These are phyloP conservation scores for Zymoseptoria pseudotritici DNA, from an alignment of 2,329 filamentous ascomycete genomes.

Conservation along the genomic window DNA sequence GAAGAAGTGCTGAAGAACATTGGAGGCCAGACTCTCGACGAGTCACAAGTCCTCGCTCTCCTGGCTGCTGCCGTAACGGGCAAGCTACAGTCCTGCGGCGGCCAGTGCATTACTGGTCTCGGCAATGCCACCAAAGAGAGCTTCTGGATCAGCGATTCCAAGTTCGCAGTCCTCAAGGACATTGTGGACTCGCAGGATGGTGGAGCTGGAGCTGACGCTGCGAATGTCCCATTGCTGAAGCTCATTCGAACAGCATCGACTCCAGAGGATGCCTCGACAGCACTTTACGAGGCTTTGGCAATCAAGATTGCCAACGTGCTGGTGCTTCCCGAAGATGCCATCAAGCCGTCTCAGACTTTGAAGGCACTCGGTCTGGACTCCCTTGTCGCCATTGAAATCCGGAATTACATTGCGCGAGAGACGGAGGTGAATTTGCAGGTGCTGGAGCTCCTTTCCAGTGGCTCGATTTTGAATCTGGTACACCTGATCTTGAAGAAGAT, in stretches of 20 bases:
- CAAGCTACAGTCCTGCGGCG: neutral
- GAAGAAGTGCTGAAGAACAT: conserved; percentile 1
- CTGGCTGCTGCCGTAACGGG: neutral
- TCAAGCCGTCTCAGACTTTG: neutral
- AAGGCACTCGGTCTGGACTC: conserved; percentile 1
- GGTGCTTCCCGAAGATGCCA: neutral
- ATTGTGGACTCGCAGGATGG: neutral
- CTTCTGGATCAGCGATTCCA: neutral
- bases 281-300: neutral
- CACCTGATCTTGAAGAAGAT: neutral
- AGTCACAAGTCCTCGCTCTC: neutral
- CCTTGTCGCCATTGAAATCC: conserved; percentile 1
- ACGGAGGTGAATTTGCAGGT: conserved; percentile 2
- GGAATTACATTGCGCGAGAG: conserved; percentile 3
- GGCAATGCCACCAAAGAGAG: neutral
- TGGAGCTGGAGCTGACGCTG: neutral
- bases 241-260: neutral
- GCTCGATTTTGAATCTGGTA: neutral
- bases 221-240: neutral
- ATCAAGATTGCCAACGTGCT: neutral
- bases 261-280: neutral
- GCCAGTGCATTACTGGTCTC: neutral
- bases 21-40: neutral
- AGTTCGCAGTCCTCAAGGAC: neutral
- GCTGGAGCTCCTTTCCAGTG: conserved; percentile 1